Percentiles rank a stretch among this genome's conserved stretches.
Evolutionary conservation across 192 early-diverging fungal genomes (phyloP).

Genomic region (Coemansia sp.): DNA sequence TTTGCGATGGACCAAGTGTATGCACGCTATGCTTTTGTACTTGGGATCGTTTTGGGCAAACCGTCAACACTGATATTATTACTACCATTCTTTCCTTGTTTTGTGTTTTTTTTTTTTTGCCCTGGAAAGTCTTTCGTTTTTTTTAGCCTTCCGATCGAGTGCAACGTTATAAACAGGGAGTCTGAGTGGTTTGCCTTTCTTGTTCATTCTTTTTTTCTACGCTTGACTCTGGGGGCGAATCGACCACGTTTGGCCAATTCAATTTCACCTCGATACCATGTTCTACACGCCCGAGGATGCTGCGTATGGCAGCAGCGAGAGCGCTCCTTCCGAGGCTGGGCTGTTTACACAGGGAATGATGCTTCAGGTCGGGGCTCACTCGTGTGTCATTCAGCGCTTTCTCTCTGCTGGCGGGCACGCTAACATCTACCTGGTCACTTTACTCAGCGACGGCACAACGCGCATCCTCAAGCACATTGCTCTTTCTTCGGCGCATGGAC

Average conservation of each 20-base stretch:
- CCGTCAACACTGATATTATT: too few species aligned
- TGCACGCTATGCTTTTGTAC: too few species aligned
- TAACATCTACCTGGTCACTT: constrained; percentile 82
- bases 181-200: neutral
- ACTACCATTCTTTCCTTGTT: too few species aligned
- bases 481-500: constrained; percentile 58
- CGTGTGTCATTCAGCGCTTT: constrained; percentile 52
- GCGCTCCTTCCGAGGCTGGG: constrained; percentile 1
- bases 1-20: too few species aligned
- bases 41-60: too few species aligned
- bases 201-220: neutral
- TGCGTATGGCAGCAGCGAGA: neutral
- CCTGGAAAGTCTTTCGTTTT: too few species aligned
- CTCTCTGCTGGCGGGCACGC: constrained; percentile 75
- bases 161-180: too few species aligned
- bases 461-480: constrained; percentile 82
- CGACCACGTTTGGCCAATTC: neutral
- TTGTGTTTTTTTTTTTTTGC: too few species aligned
- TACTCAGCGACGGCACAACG: constrained; percentile 56
- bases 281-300: neutral
- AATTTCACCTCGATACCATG: neutral
- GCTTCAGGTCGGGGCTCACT: constrained; percentile 41
- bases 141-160: too few species aligned
- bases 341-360: constrained; percentile 45
- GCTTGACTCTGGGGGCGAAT: neutral